Base-by-base conservation (phyloP, 2,329 filamentous ascomycete species). In the Ophiocordyceps camponoti-floridani region DNA sequence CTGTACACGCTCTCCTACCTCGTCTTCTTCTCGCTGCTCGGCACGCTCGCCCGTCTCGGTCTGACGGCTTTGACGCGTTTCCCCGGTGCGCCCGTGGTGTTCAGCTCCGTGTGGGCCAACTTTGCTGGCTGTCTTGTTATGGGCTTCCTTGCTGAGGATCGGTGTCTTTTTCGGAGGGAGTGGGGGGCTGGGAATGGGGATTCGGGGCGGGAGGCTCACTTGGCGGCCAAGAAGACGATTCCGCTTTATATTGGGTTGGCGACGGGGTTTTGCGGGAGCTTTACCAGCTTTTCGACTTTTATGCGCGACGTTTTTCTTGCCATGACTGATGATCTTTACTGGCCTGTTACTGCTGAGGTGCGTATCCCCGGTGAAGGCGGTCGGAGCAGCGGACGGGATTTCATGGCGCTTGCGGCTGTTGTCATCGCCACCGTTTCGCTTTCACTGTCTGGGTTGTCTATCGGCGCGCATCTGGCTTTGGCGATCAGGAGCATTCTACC, bases 281-380 rank as follows among this genome's bases (percentile, higher is more conserved):
- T 91, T 55, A 95, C 88, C 0, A 88, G 82, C 10, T 94, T 94
- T 61, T 94, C 87, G 0, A 78, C 80, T 18, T 93, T 94, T 57
- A 79, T 88, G 42, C 73, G 84, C 7, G 88, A 94, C 53, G 63
- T 72, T 13, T 94, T 93, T 57, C 70, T 94, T 19, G 81, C 84
- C 0, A 62, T 93, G 16, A 79, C 84, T 4, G 91, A 94, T 56
- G 72, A 82, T 50, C 63, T 93, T 11, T 37, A 37, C 33, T n/a
- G 33, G 33, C 33, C 33, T 16, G 33, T 37, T 13, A 37, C 33
- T 13, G 33, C 33, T n/a, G 33, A 37, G 33, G 33, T 37, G 33
- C 33, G 33, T 3, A 37, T 37, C 14, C 33, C 33, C 14, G 33
- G 33, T 8, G 33, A n/a, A 6, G 56, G 64, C 2, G 47, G 49